phyloP scores from a whole-genome alignment of 2,329 filamentous ascomycete species.

The Stagonosporopsis rhizophila region DNA sequence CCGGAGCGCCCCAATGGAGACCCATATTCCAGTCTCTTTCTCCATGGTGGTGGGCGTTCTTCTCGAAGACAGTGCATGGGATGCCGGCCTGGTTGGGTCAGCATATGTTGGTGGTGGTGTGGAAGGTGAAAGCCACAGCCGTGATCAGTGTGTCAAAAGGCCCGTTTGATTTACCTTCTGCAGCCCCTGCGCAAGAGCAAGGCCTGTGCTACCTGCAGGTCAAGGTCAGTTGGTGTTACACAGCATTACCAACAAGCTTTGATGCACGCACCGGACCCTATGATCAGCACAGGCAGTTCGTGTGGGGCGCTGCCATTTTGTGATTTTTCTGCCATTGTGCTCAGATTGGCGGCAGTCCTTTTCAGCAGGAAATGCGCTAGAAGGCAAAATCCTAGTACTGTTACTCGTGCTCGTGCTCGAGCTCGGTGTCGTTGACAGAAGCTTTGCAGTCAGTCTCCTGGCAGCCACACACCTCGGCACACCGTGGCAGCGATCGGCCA shows the following conservation, averaged over 20 bases:
- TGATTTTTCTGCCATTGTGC: slow-evolving; percentile 10
- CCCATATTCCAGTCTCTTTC: slow-evolving; percentile 69
- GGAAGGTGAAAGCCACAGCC: not conserved
- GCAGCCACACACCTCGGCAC: not conserved
- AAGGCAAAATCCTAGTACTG: no score
- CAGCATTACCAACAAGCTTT: slow-evolving; percentile 1
- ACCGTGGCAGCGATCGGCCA: slow-evolving; percentile 1
- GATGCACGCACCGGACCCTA: slow-evolving; percentile 41
- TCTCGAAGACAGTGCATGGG: slow-evolving; percentile 63
- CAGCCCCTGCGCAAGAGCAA: slow-evolving; percentile 48
- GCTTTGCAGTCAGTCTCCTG: slow-evolving; percentile 6
- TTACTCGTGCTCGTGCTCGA: no score
- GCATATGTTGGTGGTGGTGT: slow-evolving; percentile 1
- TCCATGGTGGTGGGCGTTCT: slow-evolving; percentile 55
- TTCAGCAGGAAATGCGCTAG: not conserved
- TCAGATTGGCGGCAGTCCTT: not conserved
- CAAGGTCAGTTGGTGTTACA: slow-evolving; percentile 18
- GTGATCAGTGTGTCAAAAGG: slow-evolving; percentile 7
- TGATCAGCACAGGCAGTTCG: slow-evolving; percentile 36
- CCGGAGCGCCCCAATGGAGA: slow-evolving; percentile 67
- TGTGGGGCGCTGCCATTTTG: not conserved
- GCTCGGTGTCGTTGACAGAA: slow-evolving; percentile 9
- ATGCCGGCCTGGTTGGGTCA: slow-evolving; percentile 39
- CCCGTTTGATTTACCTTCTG: slow-evolving; percentile 35
- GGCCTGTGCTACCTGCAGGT: slow-evolving; percentile 43